A percentile compares a stretch with the other conserved stretches of the same genome.
phyloP scores from a whole-genome alignment of 495 filamentous ascomycete species.

The Copromyces sp. region DNA sequence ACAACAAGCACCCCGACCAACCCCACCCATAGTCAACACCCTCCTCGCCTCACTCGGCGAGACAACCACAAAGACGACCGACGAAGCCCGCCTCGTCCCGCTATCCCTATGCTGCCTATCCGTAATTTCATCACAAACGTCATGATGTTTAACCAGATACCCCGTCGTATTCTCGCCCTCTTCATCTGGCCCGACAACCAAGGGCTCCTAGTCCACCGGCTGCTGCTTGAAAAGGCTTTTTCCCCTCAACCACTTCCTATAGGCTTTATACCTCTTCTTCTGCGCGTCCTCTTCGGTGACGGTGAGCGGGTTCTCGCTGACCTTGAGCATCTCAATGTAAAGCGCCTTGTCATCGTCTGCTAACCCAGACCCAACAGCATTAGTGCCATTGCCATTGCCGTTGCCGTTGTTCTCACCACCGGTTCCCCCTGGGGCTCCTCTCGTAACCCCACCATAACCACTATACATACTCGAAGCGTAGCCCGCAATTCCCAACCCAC shows the following conservation, averaged over 20 bases:
- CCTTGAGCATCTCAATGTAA: slow-evolving; percentile 63
- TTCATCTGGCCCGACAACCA: slow-evolving; percentile 1
- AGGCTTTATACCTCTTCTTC: slow-evolving; percentile 94
- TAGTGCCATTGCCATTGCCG: neutral
- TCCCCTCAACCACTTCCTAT: slow-evolving; percentile 83
- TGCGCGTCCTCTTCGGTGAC: slow-evolving; percentile 71
- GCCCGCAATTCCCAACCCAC: neutral
- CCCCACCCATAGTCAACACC: neutral
- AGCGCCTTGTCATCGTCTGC: slow-evolving; percentile 59
- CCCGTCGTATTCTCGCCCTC: neutral
- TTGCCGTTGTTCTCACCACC: neutral
- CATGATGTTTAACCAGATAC: neutral
- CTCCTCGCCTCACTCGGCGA: neutral
- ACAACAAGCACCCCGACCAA: neutral
- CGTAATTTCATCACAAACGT: neutral
- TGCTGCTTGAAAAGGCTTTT: slow-evolving; percentile 92
- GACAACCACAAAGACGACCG: neutral
- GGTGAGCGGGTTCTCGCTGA: slow-evolving; percentile 76
- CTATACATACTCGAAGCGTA: neutral
- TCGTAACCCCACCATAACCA: neutral
- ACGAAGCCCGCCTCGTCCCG: neutral
- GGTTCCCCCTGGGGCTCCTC: neutral
- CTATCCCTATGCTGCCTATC: neutral
- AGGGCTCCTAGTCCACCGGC: slow-evolving; percentile 47
- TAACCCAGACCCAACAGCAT: slow-evolving; percentile 6